A percentile compares a stretch with the other conserved stretches of the same genome.
phyloP scores from a whole-genome alignment of 192 early-diverging fungal genomes.

The Linnemannia exigua region DNA sequence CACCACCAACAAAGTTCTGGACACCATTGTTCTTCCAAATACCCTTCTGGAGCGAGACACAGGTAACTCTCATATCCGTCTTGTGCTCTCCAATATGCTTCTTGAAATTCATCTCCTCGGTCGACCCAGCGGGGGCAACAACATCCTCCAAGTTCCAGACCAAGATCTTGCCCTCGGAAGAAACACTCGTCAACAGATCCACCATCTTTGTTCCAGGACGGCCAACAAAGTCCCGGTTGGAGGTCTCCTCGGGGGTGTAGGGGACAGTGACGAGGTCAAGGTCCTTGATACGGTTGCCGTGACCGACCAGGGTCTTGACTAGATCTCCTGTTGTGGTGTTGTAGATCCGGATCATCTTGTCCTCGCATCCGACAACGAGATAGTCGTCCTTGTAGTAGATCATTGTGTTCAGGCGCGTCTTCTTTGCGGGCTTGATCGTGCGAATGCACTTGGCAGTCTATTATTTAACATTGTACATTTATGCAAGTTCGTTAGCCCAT shows the following conservation, averaged over 20 bases:
- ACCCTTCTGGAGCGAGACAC: conserved; percentile 42
- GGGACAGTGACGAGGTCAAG: conserved; percentile 56
- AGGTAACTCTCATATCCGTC: conserved; percentile 54
- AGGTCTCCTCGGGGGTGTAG: conserved; percentile 50
- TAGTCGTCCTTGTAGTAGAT: conserved; percentile 61
- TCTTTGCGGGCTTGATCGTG: conserved; percentile 47
- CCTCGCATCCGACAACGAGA: conserved; percentile 71
- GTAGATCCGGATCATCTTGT: conserved; percentile 71
- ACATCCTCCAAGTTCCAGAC: conserved; percentile 73
- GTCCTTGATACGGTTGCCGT: conserved; percentile 68
- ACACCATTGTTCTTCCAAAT: conserved; percentile 50
- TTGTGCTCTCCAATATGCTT: conserved; percentile 51
- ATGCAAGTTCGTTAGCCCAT: neutral
- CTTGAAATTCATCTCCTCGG: conserved; percentile 56
- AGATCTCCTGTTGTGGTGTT: conserved; percentile 60
- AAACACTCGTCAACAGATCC: conserved; percentile 59
- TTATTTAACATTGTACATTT: conserved; percentile 5
- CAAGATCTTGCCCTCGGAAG: conserved; percentile 82
- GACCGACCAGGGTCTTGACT: conserved; percentile 58
- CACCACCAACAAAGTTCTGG: neutral
- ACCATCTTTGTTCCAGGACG: conserved; percentile 31
- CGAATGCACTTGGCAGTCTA: conserved; percentile 56
- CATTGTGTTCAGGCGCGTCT: conserved; percentile 44
- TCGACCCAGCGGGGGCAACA: conserved; percentile 20
- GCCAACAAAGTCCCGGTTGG: conserved; percentile 39